Evolutionary conservation across 805 yeast species (phyloP).

Genomic region (Yarrowia yakushimensis): DNA sequence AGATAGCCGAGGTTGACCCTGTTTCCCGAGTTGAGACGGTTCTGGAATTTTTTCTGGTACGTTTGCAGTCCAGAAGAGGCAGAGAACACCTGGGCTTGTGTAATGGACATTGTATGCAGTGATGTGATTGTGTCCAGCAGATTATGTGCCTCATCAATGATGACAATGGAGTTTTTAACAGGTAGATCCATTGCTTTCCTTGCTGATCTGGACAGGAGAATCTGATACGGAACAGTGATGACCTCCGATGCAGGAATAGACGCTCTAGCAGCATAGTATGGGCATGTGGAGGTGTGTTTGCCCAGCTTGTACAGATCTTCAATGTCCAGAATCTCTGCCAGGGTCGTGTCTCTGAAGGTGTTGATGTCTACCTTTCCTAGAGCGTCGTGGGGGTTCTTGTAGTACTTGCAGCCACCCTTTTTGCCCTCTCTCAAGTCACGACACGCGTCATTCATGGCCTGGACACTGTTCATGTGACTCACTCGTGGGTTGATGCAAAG

Average conservation of each 20-base stretch:
- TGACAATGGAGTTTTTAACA: slow-evolving; percentile 60
- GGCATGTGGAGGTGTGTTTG: slow-evolving; percentile 56
- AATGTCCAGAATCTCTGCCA: slow-evolving; percentile 64
- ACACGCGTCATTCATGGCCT: slow-evolving; percentile 76
- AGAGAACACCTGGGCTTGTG: slow-evolving; percentile 46
- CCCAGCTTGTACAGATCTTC: slow-evolving; percentile 74
- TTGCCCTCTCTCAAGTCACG: slow-evolving; percentile 56
- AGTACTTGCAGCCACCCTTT: slow-evolving; percentile 43
- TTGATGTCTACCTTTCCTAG: slow-evolving; percentile 38
- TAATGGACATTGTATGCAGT: slow-evolving; percentile 60
- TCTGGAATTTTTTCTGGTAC: slow-evolving; percentile 60
- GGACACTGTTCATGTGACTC: slow-evolving; percentile 45
- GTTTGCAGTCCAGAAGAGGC: slow-evolving; percentile 49
- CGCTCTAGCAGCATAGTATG: slow-evolving; percentile 71
- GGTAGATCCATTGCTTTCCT: slow-evolving; percentile 58
- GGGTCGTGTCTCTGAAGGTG: slow-evolving; percentile 53
- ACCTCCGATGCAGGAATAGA: slow-evolving; percentile 63
- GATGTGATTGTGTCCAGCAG: slow-evolving; percentile 70
- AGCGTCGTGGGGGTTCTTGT: slow-evolving; percentile 39
- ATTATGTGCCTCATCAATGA: slow-evolving; percentile 93
- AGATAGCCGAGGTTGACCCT: slow-evolving; percentile 50
- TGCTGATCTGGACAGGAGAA: slow-evolving; percentile 58
- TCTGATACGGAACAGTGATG: slow-evolving; percentile 80
- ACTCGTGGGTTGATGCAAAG: slow-evolving; percentile 72
- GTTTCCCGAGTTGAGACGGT: slow-evolving; percentile 65